Evolutionary conservation across 371 early-diverging fungal genomes (phyloP).

Genomic region (Syncephalastrum contaminatum): DNA sequence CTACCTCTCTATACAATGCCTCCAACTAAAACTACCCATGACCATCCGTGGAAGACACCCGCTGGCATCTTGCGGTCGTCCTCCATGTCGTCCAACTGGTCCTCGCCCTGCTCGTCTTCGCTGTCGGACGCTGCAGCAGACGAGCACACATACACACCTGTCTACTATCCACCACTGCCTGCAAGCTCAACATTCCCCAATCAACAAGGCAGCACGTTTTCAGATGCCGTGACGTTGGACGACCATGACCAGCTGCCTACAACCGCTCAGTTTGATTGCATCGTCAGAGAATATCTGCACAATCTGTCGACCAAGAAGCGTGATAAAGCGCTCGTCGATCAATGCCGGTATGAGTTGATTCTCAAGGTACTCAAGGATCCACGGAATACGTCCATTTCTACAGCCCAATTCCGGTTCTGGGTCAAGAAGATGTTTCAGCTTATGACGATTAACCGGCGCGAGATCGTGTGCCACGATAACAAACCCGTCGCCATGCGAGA

Average conservation of each 20-base stretch:
- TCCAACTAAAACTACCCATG: too few relatives aligned
- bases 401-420: conserved; percentile 68
- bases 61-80: too few relatives aligned
- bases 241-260: conserved; percentile 43
- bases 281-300: conserved; percentile 51
- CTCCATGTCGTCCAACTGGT: too few relatives aligned
- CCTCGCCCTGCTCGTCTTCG: too few relatives aligned
- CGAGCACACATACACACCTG: too few relatives aligned
- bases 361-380: conserved; percentile 59
- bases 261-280: conserved; percentile 32
- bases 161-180: too few relatives aligned
- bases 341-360: conserved; percentile 51
- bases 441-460: conserved; percentile 26
- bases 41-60: too few relatives aligned
- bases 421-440: conserved; percentile 68
- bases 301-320: conserved; percentile 61
- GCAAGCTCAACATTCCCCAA: too few relatives aligned
- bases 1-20: too few relatives aligned
- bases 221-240: conserved; percentile 6
- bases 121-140: too few relatives aligned
- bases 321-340: conserved; percentile 59
- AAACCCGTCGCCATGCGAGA: conserved; percentile 64
- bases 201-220: too few relatives aligned
- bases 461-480: conserved; percentile 53
- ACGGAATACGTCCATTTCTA: conserved; percentile 60